Evolutionary conservation across 2,329 filamentous ascomycete genomes (phyloP).

Genomic region (Trichophyton benhamiae): DNA sequence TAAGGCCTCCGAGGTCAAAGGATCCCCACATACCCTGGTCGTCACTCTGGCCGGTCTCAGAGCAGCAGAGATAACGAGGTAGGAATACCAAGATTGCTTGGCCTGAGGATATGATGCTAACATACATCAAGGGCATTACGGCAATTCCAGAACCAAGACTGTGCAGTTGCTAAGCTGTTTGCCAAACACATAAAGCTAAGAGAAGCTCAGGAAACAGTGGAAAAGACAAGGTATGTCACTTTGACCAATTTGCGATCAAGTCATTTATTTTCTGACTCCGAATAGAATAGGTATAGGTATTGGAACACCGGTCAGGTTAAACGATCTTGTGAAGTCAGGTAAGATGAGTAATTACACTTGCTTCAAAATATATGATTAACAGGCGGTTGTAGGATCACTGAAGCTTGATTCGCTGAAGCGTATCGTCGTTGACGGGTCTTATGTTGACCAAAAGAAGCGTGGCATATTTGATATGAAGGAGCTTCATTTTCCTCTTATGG

Average conservation of each 20-base stretch:
- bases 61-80: constrained; percentile 73
- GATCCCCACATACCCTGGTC: constrained; percentile 73
- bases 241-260: no score
- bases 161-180: constrained; percentile 78
- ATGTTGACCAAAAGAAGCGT: constrained; percentile 89
- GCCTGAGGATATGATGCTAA: constrained; percentile 9
- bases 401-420: constrained; percentile 59
- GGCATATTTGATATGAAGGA: constrained; percentile 94
- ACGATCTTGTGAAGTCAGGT: constrained; percentile 73
- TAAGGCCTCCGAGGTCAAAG: constrained; percentile 54
- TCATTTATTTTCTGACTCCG: not conserved
- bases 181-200: constrained; percentile 96
- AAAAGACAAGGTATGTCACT: constrained; percentile 42
- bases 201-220: constrained; percentile 67
- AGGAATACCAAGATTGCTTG: constrained; percentile 16
- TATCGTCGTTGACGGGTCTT: constrained; percentile 78
- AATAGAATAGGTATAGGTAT: constrained; percentile 72
- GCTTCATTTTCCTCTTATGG: constrained; percentile 65
- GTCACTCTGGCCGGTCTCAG: constrained; percentile 74
- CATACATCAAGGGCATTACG: constrained; percentile 48
- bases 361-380: constrained; percentile 2
- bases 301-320: constrained; percentile 73
- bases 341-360: constrained; percentile 20
- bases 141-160: constrained; percentile 66
- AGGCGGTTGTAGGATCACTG: constrained; percentile 46